These are phyloP conservation scores for Tricladium varicosporioides DNA, from an alignment of 2,329 filamentous ascomycete species.

Conservation along the genomic window DNA sequence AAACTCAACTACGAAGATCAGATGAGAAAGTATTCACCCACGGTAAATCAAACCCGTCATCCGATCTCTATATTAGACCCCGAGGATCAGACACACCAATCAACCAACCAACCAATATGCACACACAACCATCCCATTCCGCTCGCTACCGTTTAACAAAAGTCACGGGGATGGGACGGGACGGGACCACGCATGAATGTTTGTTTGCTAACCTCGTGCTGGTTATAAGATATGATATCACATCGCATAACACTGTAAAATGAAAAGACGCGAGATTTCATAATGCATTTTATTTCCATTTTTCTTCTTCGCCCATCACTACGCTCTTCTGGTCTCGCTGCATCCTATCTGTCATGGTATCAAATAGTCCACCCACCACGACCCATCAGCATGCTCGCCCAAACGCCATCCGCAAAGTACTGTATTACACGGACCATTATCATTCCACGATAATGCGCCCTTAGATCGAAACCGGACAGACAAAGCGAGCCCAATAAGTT, in stretches of 20 bases:
- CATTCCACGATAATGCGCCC: too few relatives aligned
- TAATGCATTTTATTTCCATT: slow-evolving; percentile 1
- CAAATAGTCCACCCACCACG: background rate
- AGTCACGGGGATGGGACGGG: background rate
- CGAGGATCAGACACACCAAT: too few relatives aligned
- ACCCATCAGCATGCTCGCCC: background rate
- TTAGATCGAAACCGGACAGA: too few relatives aligned
- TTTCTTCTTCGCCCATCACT: background rate
- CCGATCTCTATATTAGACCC: too few relatives aligned
- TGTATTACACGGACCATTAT: too few relatives aligned
- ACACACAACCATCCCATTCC: too few relatives aligned
- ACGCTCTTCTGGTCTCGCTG: background rate
- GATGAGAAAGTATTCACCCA: too few relatives aligned
- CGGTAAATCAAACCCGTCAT: too few relatives aligned
- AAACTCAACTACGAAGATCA: too few relatives aligned
- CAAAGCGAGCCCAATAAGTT: too few relatives aligned
- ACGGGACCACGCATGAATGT: background rate
- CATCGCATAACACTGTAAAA: background rate
- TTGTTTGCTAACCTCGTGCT: background rate
- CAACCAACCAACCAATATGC: too few relatives aligned
- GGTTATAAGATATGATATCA: background rate
- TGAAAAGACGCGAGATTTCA: background rate
- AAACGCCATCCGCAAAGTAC: slow-evolving; percentile 5
- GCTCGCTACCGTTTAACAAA: too few relatives aligned
- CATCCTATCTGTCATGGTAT: background rate